Percentiles rank a stretch among this genome's conserved stretches.
Evolutionary conservation across 768 basidiomycete species (phyloP).

Genomic region (Trametes punicea): DNA sequence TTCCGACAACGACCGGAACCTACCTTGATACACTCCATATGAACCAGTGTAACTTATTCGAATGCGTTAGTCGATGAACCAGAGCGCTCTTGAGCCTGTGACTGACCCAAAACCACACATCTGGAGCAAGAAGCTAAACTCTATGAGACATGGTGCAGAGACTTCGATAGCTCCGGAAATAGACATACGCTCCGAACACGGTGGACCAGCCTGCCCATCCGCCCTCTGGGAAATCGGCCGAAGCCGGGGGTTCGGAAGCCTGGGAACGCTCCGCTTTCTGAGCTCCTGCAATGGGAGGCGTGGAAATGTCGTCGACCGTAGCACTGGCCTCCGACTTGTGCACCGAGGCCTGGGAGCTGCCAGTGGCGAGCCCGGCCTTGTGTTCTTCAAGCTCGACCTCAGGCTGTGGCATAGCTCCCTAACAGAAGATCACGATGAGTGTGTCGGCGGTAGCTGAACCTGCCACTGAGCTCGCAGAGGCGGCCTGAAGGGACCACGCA

Average conservation of each 20-base stretch:
- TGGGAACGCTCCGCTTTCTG: background rate
- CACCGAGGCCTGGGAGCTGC: background rate
- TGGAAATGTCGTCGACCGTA: background rate
- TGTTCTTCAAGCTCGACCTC: background rate
- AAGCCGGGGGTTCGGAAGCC: background rate
- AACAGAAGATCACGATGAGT: background rate
- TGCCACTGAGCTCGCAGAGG: no score
- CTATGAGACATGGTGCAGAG: background rate
- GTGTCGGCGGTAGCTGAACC: no score
- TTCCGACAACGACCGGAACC: background rate
- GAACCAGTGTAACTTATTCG: conserved; percentile 27
- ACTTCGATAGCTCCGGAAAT: background rate
- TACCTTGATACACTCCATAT: conserved; percentile 35
- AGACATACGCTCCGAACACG: conserved; percentile 19
- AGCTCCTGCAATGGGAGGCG: background rate
- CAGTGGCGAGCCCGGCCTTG: background rate
- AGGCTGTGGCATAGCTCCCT: background rate
- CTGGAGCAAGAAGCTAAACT: conserved; percentile 25
- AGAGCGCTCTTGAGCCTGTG: no score
- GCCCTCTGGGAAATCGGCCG: conserved; percentile 22
- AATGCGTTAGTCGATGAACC: background rate
- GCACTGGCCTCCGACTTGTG: conserved; percentile 3
- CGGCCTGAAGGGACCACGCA: no score
- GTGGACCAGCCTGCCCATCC: conserved; percentile 23
- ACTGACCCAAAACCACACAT: conserved; percentile 23